phyloP scores from a whole-genome alignment of 2,329 filamentous ascomycete species.

The Colletotrichum orbiculare region DNA sequence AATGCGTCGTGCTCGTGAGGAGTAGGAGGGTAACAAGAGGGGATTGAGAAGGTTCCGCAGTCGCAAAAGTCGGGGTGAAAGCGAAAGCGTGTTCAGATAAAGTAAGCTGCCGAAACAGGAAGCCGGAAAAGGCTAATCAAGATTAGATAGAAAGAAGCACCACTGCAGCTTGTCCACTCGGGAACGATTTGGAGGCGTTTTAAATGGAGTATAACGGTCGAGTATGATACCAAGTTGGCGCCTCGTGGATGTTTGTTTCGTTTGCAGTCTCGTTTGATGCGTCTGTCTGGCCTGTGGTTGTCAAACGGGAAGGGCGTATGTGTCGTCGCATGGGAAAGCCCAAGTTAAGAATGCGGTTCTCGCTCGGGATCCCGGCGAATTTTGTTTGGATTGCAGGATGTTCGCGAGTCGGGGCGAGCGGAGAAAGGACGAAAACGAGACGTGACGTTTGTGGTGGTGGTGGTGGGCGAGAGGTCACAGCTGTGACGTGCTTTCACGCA shows the following conservation, averaged over 20 bases:
- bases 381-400: constrained; percentile 2
- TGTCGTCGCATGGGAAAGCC: constrained; percentile 1
- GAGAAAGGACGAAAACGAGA: constrained; percentile 1
- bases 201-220: background rate
- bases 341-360: constrained; percentile 4
- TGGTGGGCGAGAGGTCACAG: background rate
- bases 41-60: background rate
- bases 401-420: constrained; percentile 24
- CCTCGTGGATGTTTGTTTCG: background rate
- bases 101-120: constrained; percentile 11
- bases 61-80: constrained; percentile 16
- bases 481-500: constrained; percentile 33
- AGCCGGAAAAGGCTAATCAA: constrained; percentile 15
- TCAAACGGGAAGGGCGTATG: background rate
- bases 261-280: background rate
- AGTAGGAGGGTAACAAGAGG: background rate
- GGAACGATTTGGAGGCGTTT: background rate
- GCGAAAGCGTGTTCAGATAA: constrained; percentile 16
- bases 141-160: constrained; percentile 18
- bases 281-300: background rate
- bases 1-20: constrained; percentile 20
- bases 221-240: background rate
- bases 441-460: constrained; percentile 13
- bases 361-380: constrained; percentile 15
- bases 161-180: constrained; percentile 4